phyloP scores from a whole-genome alignment of 768 basidiomycete genomes.

The Tricholoma bakamatsutake region DNA sequence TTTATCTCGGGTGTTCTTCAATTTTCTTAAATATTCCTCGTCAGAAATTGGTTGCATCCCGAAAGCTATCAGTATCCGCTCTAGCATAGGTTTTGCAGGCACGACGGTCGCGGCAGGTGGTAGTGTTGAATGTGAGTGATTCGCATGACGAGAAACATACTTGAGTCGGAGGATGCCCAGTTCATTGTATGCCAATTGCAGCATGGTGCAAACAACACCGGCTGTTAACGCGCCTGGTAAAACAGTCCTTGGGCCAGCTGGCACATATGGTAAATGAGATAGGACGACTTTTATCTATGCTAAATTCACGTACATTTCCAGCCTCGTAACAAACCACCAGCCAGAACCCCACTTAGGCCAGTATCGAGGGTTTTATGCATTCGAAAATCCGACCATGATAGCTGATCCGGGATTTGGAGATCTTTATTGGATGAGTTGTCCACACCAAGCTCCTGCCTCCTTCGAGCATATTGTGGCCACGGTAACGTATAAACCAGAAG shows the following conservation, averaged over 20 bases:
- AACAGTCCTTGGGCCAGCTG: slow-evolving; percentile 59
- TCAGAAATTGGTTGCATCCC: slow-evolving; percentile 59
- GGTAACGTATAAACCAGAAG: slow-evolving; percentile 40
- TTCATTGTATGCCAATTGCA: slow-evolving; percentile 73
- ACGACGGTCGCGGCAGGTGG: slow-evolving; percentile 2
- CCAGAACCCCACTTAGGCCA: slow-evolving; percentile 61
- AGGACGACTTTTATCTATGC: background rate
- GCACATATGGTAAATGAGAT: background rate
- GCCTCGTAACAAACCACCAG: slow-evolving; percentile 56
- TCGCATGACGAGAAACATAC: slow-evolving; percentile 39
- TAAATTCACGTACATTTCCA: slow-evolving; percentile 44
- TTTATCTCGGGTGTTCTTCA: slow-evolving; percentile 51
- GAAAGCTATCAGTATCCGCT: slow-evolving; percentile 38
- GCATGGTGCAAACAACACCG: slow-evolving; percentile 46
- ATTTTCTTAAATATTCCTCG: slow-evolving; percentile 60
- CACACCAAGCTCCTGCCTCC: slow-evolving; percentile 26
- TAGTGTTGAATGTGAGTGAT: slow-evolving; percentile 11
- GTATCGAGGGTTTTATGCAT: slow-evolving; percentile 62
- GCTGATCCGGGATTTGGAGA: background rate
- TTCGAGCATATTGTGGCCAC: slow-evolving; percentile 42
- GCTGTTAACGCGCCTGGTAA: slow-evolving; percentile 57
- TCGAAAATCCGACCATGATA: slow-evolving; percentile 51
- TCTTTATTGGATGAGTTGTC: slow-evolving; percentile 8
- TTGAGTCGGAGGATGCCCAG: slow-evolving; percentile 53
- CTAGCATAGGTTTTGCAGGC: slow-evolving; percentile 20